Conservation (phyloP, 2,329 filamentous ascomycete genomes). For the Ophiostoma angusticollis region DNA sequence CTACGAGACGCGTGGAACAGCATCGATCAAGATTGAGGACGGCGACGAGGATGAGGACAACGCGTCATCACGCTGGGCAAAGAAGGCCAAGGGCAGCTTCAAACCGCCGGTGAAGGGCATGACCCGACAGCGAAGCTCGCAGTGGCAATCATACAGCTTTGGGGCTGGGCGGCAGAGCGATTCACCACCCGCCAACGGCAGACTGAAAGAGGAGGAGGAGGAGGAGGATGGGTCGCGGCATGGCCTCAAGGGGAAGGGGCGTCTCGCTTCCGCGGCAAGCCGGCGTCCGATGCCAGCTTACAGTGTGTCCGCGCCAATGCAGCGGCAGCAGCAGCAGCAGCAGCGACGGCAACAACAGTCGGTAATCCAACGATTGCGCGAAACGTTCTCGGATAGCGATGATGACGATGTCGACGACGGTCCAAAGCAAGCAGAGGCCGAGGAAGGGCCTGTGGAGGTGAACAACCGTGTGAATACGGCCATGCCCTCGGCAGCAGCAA, state of each 20-base stretch:
- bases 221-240: not conserved
- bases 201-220: not conserved
- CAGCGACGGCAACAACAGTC: too few relatives aligned
- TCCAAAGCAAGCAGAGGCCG: too few relatives aligned
- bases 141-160: constrained; percentile 13
- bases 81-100: constrained; percentile 11
- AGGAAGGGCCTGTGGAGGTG: too few relatives aligned
- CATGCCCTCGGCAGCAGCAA: too few relatives aligned
- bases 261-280: too few relatives aligned
- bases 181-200: too few relatives aligned
- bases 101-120: constrained; percentile 12
- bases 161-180: not conserved
- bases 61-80: not conserved
- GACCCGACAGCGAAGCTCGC: constrained; percentile 13
- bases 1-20: not conserved
- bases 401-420: not conserved
- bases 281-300: too few relatives aligned
- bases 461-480: too few relatives aligned
- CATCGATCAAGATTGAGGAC: constrained; percentile 1
- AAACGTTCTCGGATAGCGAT: not conserved
- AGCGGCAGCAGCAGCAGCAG: too few relatives aligned
- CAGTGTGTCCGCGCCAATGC: too few relatives aligned
- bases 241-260: too few relatives aligned
- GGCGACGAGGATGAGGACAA: constrained; percentile 12
- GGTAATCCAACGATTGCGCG: too few relatives aligned